A percentile compares a stretch with the other conserved stretches of the same genome.
Conservation (phyloP, 495 filamentous ascomycete genomes). For the Hypoxylon lenormandii region DNA sequence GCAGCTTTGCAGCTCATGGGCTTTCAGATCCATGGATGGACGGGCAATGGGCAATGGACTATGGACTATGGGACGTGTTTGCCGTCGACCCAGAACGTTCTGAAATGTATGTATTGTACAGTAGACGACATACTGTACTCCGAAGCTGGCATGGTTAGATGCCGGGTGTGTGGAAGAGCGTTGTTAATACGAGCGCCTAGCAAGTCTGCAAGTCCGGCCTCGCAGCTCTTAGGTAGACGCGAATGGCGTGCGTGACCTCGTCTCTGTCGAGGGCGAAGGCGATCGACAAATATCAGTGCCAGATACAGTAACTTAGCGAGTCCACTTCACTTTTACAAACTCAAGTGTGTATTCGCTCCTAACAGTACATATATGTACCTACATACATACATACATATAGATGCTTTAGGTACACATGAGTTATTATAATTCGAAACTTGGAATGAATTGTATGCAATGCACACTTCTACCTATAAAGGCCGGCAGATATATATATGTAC, state of each 20-base stretch:
- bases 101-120: slow-evolving; percentile 9
- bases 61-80: background rate
- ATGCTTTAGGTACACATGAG: too few relatives aligned
- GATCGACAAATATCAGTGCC: background rate
- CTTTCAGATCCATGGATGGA: too few relatives aligned
- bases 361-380: background rate
- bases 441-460: too few relatives aligned
- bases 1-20: slow-evolving; percentile 1
- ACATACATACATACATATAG: too few relatives aligned
- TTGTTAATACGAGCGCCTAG: background rate
- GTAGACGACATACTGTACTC: slow-evolving; percentile 1
- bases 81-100: slow-evolving; percentile 43
- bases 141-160: background rate
- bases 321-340: too few relatives aligned
- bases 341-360: too few relatives aligned
- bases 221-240: slow-evolving; percentile 4
- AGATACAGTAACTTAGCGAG: background rate
- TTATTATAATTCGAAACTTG: too few relatives aligned
- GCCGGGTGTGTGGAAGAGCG: background rate
- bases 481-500: background rate
- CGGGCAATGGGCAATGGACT: background rate
- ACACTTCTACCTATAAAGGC: too few relatives aligned
- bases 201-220: background rate
- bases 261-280: background rate
- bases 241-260: background rate